Percentiles rank a stretch among this genome's conserved stretches.
Conservation (phyloP, 192 early-diverging fungal species). For the Backusella mclennaniae region DNA sequence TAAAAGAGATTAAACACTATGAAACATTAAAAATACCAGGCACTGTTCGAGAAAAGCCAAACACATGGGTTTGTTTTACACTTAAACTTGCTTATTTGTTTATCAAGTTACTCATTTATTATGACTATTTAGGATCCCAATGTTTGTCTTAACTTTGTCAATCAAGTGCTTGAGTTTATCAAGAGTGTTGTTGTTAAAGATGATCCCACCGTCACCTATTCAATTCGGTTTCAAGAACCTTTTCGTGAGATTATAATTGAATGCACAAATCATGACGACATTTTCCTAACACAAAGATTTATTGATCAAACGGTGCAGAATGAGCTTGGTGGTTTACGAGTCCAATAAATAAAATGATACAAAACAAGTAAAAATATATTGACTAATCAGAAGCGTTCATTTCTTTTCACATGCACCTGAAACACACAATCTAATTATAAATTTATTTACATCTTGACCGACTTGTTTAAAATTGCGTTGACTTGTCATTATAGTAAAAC, state of each 20-base stretch:
- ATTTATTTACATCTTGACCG: neutral
- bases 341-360: neutral
- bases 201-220: constrained; percentile 44
- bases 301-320: constrained; percentile 24
- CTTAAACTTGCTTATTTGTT: neutral
- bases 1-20: constrained; percentile 57
- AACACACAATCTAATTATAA: neutral
- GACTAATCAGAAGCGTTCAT: neutral
- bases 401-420: neutral
- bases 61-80: constrained; percentile 62
- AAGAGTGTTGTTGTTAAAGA: constrained; percentile 36
- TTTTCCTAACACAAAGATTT: constrained; percentile 48
- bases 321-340: constrained; percentile 28
- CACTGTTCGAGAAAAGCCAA: constrained; percentile 61
- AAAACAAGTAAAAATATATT: neutral
- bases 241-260: constrained; percentile 42
- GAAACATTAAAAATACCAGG: constrained; percentile 82
- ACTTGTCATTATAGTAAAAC: neutral
- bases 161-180: constrained; percentile 58
- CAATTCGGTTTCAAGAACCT: constrained; percentile 41
- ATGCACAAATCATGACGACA: constrained; percentile 17
- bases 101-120: neutral
- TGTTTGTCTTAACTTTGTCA: constrained; percentile 85
- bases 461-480: constrained; percentile 3
- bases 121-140: constrained; percentile 51